A percentile compares a stretch with the other conserved stretches of the same genome.
These are phyloP conservation scores for Daedaleopsis sinensis DNA, from an alignment of 768 basidiomycete species.

Conservation along the genomic window DNA sequence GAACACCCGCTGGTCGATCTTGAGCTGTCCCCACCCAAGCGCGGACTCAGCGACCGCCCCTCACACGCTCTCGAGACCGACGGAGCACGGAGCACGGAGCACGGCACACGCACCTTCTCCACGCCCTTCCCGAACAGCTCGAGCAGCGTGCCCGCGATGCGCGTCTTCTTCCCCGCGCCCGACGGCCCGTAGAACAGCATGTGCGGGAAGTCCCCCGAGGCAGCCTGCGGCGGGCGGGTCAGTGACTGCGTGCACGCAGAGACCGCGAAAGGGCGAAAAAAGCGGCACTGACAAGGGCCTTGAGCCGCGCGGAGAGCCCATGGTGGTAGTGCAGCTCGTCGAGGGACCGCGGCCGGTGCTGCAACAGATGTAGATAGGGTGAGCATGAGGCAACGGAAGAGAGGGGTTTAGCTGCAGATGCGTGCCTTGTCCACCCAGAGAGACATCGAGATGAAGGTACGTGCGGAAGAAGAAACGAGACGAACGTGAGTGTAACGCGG, in stretches of 20 bases:
- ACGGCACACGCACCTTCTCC: slow-evolving; percentile 69
- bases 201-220: slow-evolving; percentile 94
- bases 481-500: neutral
- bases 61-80: neutral
- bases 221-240: slow-evolving; percentile 51
- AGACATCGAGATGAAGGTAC: slow-evolving; percentile 23
- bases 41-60: neutral
- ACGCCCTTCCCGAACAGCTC: slow-evolving; percentile 91
- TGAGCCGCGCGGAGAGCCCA: slow-evolving; percentile 76
- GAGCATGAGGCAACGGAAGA: neutral
- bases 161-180: slow-evolving; percentile 97
- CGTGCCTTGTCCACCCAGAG: slow-evolving; percentile 58
- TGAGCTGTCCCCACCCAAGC: slow-evolving; percentile 58
- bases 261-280: too few relatives aligned
- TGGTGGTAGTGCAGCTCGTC: slow-evolving; percentile 89
- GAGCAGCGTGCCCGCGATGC: slow-evolving; percentile 86
- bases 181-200: slow-evolving; percentile 97
- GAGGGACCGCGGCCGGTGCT: slow-evolving; percentile 87
- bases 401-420: neutral
- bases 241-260: neutral
- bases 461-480: slow-evolving; percentile 10
- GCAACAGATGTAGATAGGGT: neutral
- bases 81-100: too few relatives aligned
- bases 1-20: slow-evolving; percentile 97
- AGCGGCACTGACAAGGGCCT: slow-evolving; percentile 77